Base-by-base conservation (phyloP, 2,329 filamentous ascomycete genomes). In the Fusarium nelsonii region DNA sequence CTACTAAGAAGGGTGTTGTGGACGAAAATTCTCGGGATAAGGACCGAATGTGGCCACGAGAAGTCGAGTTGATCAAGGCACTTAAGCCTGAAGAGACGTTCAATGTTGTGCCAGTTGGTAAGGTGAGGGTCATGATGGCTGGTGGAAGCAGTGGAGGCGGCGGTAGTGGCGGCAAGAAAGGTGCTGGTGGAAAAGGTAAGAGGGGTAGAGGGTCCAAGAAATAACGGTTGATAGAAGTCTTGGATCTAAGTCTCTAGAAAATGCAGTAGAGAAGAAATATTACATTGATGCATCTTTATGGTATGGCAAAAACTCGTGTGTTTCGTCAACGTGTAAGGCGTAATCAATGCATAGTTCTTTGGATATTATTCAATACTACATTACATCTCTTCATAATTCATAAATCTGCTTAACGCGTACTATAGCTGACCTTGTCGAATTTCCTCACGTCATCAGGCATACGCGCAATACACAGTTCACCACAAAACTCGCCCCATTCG, bases 21-120 rank as follows among this genome's bases (percentile, higher is more conserved):
- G 90, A 92, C 74, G 88, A 91, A 75, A 80, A 81, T 59, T 82
- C 84, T 37, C 78, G 81, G 54, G 90, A 91, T 74, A 84, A 83
- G 12, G 93, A 97, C 82, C 88, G 87, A 74, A 92, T 97, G 79
- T 96, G 93, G 89, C 92, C 92, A 1, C 83, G 90, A 16, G 96
- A 98, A 79, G 87, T 92, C n/a, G 94, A 97, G 78, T 81, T 97
- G 36, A 86, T 98, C 65, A 91, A 91, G 80, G 88, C 84, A 0
- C 89, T 94, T 83, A 96, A 94, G 80, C 88, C 93, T 23, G 90
- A 92, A 63, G 94, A 97, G 81, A 87, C 93, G 16, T 87, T 94
- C 57, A 94, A 95, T 71, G 87, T 88, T 6, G 87, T 97, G 68
- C 92, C 93, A 0, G 93, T 97, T 1, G 86, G 90, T 33, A 95